These are phyloP conservation scores for Solanum aculeatissimum DNA, from an alignment of 305 asterid species.

Conservation along the genomic window DNA sequence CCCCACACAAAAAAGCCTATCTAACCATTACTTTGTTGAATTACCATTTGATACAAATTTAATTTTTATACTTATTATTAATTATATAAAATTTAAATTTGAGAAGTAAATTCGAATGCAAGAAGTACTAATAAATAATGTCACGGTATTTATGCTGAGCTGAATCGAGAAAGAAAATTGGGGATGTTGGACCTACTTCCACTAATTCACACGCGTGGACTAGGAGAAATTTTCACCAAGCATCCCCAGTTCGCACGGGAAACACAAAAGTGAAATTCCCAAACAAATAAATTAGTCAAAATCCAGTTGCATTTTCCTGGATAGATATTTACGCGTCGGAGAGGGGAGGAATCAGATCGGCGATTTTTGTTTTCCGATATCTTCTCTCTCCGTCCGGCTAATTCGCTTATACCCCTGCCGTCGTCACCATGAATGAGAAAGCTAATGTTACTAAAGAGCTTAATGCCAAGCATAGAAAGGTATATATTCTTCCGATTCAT, in stretches of 20 bases:
- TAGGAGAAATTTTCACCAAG: background rate
- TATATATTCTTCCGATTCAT: constrained; percentile 7
- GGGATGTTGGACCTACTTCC: background rate
- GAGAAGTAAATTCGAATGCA: too few relatives aligned
- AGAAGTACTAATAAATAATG: background rate
- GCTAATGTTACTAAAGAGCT: constrained; percentile 97
- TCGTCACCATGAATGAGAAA: constrained; percentile 75
- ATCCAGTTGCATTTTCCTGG: constrained; percentile 1
- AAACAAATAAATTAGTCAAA: background rate
- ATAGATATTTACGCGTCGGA: constrained; percentile 32
- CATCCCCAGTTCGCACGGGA: background rate
- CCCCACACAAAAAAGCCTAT: too few relatives aligned
- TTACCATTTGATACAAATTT: too few relatives aligned
- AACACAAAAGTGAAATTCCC: background rate
- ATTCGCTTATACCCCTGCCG: background rate
- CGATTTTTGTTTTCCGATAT: constrained; percentile 7
- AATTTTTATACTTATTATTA: too few relatives aligned
- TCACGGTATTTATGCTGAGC: background rate
- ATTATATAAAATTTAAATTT: too few relatives aligned
- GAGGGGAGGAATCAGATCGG: constrained; percentile 25
- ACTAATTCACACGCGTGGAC: background rate
- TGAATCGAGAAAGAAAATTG: background rate
- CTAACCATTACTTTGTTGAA: too few relatives aligned
- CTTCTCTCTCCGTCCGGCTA: constrained; percentile 9
- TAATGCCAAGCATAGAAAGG: constrained; percentile 93